Conservation (phyloP, 2,329 filamentous ascomycete species). For the Monilinia aucupariae region DNA sequence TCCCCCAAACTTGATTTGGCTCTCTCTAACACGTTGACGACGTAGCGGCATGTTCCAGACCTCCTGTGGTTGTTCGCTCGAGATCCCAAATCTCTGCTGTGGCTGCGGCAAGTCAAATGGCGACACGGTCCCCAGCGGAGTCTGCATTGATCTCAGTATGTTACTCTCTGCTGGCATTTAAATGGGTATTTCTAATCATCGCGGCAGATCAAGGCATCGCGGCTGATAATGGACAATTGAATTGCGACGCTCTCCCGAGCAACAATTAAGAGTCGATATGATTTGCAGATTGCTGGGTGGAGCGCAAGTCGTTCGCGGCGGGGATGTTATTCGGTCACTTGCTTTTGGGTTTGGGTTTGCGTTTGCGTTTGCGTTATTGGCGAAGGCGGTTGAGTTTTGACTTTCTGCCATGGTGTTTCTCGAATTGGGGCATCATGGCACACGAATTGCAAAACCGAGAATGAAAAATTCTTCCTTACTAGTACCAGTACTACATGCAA, state of each 20-base stretch:
- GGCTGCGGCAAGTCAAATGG: constrained; percentile 1
- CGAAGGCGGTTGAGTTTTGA: no score
- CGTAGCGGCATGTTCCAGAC: constrained; percentile 14
- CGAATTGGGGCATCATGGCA: not conserved
- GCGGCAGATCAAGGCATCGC: constrained; percentile 1
- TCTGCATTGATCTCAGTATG: constrained; percentile 13
- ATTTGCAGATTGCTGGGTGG: not conserved
- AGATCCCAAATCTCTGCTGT: constrained; percentile 8
- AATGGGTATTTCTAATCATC: not conserved
- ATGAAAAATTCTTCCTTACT: no score
- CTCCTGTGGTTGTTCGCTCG: constrained; percentile 7
- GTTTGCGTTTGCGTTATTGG: not conserved
- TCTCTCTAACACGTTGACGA: not conserved
- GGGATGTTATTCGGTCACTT: not conserved
- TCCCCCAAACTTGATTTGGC: not conserved
- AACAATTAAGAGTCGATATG: not conserved
- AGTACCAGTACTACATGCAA: no score
- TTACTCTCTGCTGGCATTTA: not conserved
- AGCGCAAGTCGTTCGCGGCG: not conserved
- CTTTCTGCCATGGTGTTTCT: not conserved
- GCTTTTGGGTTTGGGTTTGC: not conserved
- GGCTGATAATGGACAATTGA: not conserved
- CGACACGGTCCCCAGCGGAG: not conserved
- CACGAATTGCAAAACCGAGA: no score
- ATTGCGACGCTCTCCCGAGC: constrained; percentile 7